Evolutionary conservation across 495 filamentous ascomycete species (phyloP), one percentile per base, ranked within the genome.

Genomic region (Penicillium mononematosum): DNA sequence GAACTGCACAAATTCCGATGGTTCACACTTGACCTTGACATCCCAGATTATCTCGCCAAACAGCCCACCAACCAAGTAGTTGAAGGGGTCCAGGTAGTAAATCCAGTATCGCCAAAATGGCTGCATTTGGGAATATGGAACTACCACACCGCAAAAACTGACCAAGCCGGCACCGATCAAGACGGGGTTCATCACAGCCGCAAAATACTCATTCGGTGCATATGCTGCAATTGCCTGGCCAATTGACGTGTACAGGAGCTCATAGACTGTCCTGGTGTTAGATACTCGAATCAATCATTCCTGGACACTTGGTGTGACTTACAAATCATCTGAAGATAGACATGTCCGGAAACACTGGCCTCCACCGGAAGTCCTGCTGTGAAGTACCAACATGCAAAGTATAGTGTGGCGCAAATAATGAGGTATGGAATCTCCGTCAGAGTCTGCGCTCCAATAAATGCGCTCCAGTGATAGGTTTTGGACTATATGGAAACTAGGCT

Each of bases 331-430:
- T 77, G 72, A 9, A 78, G 63, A 50, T 76, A 78, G 10, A 77
- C 63, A n/a, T 73, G 70, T 3, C 76, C 76, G 0, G 83, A 77
- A 45, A 81, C 71, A 29, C 61, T 68, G 8, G 78, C 60, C 2
- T 63, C 58, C 5, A 48, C 22, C 0, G 80, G 77, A 50, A 85
- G 77, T 0, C 83, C 82, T 9, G 74, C 76, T 0, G 79, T 80
- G 67, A 79, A 87, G 65, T 86, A 86, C 74, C 77, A 86, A 66
- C 80, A 84, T 29, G 71, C 59, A 55, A 82, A 87, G 66, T 84
- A 85, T 0, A 85, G 56, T 0, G 81, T 76, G 20, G 76, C 80
- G 43, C 80, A 81, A 57, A 86, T 69, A 42, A 84, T 68, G 31
- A 81, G 70, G 53, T 85, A 87, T 0, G 85, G 85, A 9, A 88